Percentiles rank a stretch among this genome's conserved stretches.
Conservation (phyloP, 805 yeast genomes). For the Zygosaccharomyces kombuchaensis region DNA sequence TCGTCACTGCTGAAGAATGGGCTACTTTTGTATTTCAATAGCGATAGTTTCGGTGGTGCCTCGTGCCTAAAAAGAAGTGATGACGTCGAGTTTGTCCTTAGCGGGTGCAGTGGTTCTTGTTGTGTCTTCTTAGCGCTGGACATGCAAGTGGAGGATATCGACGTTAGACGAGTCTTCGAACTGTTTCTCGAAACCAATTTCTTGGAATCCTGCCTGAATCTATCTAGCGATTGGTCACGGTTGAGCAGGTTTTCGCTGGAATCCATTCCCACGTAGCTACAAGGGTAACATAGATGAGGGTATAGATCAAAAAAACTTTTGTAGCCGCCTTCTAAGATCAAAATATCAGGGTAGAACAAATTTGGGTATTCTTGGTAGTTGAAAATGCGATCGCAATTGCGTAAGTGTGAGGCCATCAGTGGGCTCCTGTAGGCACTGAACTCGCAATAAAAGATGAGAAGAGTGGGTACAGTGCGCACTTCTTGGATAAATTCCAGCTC, state of each 20-base stretch:
- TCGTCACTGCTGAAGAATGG: constrained; percentile 16
- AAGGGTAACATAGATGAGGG: constrained; percentile 63
- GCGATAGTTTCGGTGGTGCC: constrained; percentile 30
- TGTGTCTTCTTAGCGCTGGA: constrained; percentile 10
- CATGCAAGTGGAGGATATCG: constrained; percentile 19
- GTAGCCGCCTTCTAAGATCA: constrained; percentile 89
- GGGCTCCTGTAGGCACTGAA: constrained; percentile 94
- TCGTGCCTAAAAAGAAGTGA: constrained; percentile 18
- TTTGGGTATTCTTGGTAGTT: constrained; percentile 76
- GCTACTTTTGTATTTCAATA: constrained; percentile 12
- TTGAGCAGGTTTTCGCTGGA: constrained; percentile 31
- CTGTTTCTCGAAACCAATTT: constrained; percentile 34
- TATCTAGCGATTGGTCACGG: constrained; percentile 51
- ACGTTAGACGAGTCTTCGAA: constrained; percentile 27
- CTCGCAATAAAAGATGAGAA: constrained; percentile 90
- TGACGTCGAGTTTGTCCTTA: constrained; percentile 6
- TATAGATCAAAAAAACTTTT: constrained; percentile 62
- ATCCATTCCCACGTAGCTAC: constrained; percentile 80
- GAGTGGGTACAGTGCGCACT: constrained; percentile 26
- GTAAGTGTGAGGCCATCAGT: constrained; percentile 76
- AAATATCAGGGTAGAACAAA: constrained; percentile 81
- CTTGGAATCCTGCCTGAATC: constrained; percentile 46
- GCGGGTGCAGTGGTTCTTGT: constrained; percentile 4
- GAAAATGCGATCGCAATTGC: constrained; percentile 74
- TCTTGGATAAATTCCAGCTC: constrained; percentile 49